Evolutionary conservation across 129 eudicot species (phyloP).

Genomic region (Pseudognaphalium luteoalbum): DNA sequence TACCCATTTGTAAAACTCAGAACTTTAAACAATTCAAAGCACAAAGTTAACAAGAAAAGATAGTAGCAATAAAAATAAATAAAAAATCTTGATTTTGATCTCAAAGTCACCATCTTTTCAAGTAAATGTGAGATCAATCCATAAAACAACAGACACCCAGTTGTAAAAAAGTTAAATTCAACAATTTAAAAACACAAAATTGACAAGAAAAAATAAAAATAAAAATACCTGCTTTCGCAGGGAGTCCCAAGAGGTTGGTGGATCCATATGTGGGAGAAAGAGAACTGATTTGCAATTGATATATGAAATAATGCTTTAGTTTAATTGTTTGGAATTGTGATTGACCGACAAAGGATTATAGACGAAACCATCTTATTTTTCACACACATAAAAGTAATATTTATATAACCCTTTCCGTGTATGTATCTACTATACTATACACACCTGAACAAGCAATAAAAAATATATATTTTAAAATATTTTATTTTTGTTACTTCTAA

Average conservation of each 20-base stretch:
- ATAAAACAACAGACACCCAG: slow-evolving; percentile 1
- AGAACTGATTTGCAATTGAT: slow-evolving; percentile 1
- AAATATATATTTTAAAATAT: too few relatives aligned
- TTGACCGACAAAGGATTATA: slow-evolving; percentile 41
- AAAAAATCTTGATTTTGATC: background rate
- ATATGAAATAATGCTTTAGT: background rate
- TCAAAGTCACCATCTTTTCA: background rate
- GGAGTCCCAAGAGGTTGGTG: slow-evolving; percentile 44
- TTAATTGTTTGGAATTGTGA: slow-evolving; percentile 20
- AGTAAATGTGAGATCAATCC: background rate
- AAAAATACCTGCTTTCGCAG: slow-evolving; percentile 37
- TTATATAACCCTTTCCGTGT: background rate
- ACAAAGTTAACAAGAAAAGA: too few relatives aligned
- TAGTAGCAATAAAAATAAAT: too few relatives aligned
- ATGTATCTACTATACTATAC: background rate
- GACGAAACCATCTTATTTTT: slow-evolving; percentile 17
- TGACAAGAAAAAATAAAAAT: background rate
- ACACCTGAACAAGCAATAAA: too few relatives aligned
- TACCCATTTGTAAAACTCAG: background rate
- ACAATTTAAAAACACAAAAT: slow-evolving; percentile 24
- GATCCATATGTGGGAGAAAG: slow-evolving; percentile 34
- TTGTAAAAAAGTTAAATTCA: slow-evolving; percentile 1
- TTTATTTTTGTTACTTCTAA: too few relatives aligned
- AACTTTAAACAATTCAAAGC: background rate
- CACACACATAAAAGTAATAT: background rate